Evolutionary conservation across 768 basidiomycete species (phyloP).

Genomic region (Pleurotus djamor): DNA sequence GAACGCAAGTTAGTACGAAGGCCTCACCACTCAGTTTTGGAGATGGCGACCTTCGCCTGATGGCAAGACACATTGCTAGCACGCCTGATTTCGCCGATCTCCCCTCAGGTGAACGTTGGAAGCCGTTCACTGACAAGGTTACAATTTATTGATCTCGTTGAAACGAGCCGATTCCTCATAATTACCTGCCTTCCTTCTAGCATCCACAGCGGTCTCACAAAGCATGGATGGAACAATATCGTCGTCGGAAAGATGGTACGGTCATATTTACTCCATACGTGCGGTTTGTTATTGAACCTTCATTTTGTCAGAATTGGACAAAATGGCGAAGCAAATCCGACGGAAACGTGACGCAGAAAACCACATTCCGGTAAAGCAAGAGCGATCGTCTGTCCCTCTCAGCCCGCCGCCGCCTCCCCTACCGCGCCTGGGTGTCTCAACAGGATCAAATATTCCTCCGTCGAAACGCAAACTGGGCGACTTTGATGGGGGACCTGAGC

Average conservation of each 20-base stretch:
- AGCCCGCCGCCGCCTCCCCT: neutral
- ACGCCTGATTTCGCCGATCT: constrained; percentile 42
- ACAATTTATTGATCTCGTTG: constrained; percentile 4
- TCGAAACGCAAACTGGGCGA: constrained; percentile 4
- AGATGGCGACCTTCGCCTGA: constrained; percentile 61
- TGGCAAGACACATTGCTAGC: constrained; percentile 57
- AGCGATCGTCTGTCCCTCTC: constrained; percentile 13
- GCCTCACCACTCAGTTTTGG: constrained; percentile 33
- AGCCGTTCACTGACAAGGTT: constrained; percentile 50
- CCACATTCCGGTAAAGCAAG: constrained; percentile 5
- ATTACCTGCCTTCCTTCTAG: constrained; percentile 23
- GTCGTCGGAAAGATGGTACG: constrained; percentile 48
- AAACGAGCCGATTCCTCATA: neutral
- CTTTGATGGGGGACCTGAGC: neutral
- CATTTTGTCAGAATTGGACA: constrained; percentile 26
- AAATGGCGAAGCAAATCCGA: constrained; percentile 35
- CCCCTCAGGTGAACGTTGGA: constrained; percentile 50
- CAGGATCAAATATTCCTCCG: neutral
- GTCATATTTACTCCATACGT: neutral
- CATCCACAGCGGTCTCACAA: constrained; percentile 51
- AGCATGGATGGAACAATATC: constrained; percentile 63
- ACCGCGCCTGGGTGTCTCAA: neutral
- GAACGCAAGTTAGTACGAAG: neutral
- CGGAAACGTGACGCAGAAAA: constrained; percentile 12
- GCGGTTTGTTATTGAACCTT: neutral